phyloP scores from a whole-genome alignment of 2,329 filamentous ascomycete genomes.

The Phaeosphaeria sp. region DNA sequence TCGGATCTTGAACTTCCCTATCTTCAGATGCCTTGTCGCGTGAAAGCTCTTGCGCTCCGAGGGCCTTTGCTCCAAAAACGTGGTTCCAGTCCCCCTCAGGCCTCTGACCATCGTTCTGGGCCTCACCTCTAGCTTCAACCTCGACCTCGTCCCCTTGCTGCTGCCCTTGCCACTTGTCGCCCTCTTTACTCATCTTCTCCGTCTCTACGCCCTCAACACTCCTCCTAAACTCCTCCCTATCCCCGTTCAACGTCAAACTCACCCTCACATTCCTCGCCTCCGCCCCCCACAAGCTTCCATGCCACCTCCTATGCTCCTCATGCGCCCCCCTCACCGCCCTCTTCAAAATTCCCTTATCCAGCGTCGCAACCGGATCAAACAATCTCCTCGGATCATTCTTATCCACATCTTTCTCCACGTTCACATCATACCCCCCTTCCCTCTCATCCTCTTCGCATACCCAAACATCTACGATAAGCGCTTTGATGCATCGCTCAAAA shows the following conservation, averaged over 20 bases:
- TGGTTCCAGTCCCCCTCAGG: no score
- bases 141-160: no score
- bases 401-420: no score
- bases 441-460: background rate
- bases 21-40: no score
- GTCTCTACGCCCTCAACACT: background rate
- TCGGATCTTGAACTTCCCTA: no score
- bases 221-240: slow-evolving; percentile 5
- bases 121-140: no score
- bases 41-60: no score
- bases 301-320: slow-evolving; percentile 29
- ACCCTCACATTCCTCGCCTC: slow-evolving; percentile 46
- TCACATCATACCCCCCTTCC: no score
- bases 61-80: no score
- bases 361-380: slow-evolving; percentile 29
- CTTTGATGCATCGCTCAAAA: slow-evolving; percentile 17
- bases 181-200: background rate
- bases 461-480: slow-evolving; percentile 6
- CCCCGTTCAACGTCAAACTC: slow-evolving; percentile 15
- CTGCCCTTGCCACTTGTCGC: background rate
- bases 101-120: no score
- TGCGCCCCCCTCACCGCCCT: slow-evolving; percentile 12
- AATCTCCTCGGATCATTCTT: slow-evolving; percentile 7
- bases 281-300: slow-evolving; percentile 16
- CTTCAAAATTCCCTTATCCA: slow-evolving; percentile 12